Conservation (phyloP, 2,329 filamentous ascomycete genomes). For the Setomelanomma holmii region DNA sequence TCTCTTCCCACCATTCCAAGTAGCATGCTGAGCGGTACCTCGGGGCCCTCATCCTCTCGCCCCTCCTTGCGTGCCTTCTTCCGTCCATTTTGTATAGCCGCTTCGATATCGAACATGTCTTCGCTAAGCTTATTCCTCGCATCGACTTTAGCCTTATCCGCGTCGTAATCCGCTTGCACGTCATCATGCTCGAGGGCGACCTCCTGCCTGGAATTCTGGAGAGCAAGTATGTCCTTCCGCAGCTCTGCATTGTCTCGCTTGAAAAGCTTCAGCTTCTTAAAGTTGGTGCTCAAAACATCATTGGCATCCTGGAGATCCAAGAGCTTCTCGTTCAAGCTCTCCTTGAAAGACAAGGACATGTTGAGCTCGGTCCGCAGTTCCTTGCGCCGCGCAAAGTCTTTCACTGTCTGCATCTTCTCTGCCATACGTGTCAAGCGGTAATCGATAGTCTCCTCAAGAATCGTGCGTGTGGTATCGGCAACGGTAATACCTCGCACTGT, state of each 20-base stretch:
- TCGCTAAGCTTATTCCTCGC: conserved; percentile 35
- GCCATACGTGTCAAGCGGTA: conserved; percentile 53
- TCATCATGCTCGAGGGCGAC: conserved; percentile 60
- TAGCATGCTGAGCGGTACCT: conserved; percentile 41
- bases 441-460: conserved; percentile 58
- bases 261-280: conserved; percentile 53
- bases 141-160: conserved; percentile 34
- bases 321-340: conserved; percentile 57
- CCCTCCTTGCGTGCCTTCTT: conserved; percentile 38
- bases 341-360: conserved; percentile 56
- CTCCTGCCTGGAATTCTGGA: conserved; percentile 58
- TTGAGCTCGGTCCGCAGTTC: conserved; percentile 55
- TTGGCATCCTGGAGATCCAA: conserved; percentile 61
- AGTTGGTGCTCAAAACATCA: conserved; percentile 57
- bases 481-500: conserved; percentile 53
- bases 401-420: conserved; percentile 46
- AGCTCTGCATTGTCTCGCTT: conserved; percentile 55
- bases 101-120: conserved; percentile 46
- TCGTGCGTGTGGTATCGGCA: conserved; percentile 61
- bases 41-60: conserved; percentile 42
- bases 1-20: conserved; percentile 36
- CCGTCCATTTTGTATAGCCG: conserved; percentile 44
- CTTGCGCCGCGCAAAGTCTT: conserved; percentile 49
- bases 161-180: conserved; percentile 46
- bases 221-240: conserved; percentile 55